A percentile compares a stretch with the other conserved stretches of the same genome.
phyloP scores from a whole-genome alignment of 495 filamentous ascomycete genomes.

The Paragyromitra xinjiangensis region DNA sequence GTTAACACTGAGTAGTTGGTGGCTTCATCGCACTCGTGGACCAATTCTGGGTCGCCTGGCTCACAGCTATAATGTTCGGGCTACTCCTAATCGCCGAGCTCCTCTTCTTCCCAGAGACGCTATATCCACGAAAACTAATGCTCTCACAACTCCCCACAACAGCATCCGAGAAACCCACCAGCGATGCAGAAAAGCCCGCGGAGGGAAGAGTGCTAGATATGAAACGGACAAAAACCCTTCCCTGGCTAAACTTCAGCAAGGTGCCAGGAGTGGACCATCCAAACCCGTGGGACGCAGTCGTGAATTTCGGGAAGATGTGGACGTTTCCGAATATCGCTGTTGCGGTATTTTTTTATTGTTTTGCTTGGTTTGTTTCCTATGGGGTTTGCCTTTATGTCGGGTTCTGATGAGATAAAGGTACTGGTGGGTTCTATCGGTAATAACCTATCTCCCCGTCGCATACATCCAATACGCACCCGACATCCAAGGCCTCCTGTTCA shows the following conservation, averaged over 20 bases:
- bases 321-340: slow-evolving; percentile 63
- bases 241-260: slow-evolving; percentile 64
- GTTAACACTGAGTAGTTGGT: slow-evolving; percentile 61
- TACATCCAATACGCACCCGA: slow-evolving; percentile 65
- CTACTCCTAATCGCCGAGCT: slow-evolving; percentile 64
- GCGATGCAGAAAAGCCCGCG: slow-evolving; percentile 10
- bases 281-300: slow-evolving; percentile 63
- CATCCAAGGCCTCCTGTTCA: slow-evolving; percentile 68
- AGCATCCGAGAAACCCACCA: background rate
- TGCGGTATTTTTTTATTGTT: slow-evolving; percentile 65
- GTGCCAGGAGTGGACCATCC: slow-evolving; percentile 67
- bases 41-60: slow-evolving; percentile 68
- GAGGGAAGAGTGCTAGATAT: slow-evolving; percentile 46
- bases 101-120: slow-evolving; percentile 67
- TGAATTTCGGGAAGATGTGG: slow-evolving; percentile 64
- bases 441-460: slow-evolving; percentile 69
- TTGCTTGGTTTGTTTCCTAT: slow-evolving; percentile 60
- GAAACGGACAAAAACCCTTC: slow-evolving; percentile 63
- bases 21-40: slow-evolving; percentile 66
- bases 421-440: slow-evolving; percentile 71
- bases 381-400: background rate
- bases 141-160: slow-evolving; percentile 57
- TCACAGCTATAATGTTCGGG: slow-evolving; percentile 68
- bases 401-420: slow-evolving; percentile 58
- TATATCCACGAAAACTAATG: slow-evolving; percentile 68